phyloP scores from a whole-genome alignment of 352 stramenopile species.

The Pythium guiyangense region DNA sequence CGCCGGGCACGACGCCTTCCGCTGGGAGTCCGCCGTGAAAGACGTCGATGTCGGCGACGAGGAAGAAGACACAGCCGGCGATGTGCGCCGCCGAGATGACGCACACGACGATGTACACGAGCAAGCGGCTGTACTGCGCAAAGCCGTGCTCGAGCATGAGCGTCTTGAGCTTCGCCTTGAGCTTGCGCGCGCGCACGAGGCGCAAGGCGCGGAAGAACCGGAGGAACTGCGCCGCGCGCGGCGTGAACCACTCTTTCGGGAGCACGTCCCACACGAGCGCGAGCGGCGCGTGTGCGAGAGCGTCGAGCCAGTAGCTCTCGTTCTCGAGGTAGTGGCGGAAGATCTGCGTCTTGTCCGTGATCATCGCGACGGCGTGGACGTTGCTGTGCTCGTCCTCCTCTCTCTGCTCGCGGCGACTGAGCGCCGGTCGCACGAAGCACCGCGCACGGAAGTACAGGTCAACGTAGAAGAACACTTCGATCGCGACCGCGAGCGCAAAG shows the following conservation, averaged over 20 bases:
- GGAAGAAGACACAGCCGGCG: conserved; percentile 56
- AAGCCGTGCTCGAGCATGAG: conserved; percentile 47
- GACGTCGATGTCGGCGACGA: conserved; percentile 31
- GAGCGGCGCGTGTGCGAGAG: conserved; percentile 28
- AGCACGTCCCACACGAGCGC: conserved; percentile 58
- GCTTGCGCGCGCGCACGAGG: conserved; percentile 36
- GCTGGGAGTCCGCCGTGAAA: conserved; percentile 44
- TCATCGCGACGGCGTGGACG: conserved; percentile 9
- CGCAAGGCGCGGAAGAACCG: conserved; percentile 43
- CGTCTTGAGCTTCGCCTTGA: conserved; percentile 20
- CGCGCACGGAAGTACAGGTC: conserved; percentile 40
- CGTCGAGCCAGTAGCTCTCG: conserved; percentile 30
- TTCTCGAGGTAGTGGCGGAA: conserved; percentile 38
- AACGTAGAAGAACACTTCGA: conserved; percentile 59
- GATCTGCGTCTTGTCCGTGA: conserved; percentile 16
- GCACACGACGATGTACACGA: conserved; percentile 49
- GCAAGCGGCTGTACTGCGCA: conserved; percentile 29
- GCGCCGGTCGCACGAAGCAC: conserved; percentile 36
- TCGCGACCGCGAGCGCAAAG: conserved; percentile 26
- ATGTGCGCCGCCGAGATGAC: conserved; percentile 34
- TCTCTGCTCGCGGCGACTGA: conserved; percentile 8
- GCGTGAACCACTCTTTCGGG: conserved; percentile 32
- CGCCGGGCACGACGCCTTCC: conserved; percentile 7
- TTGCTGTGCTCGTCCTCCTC: conserved; percentile 14
- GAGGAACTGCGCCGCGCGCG: conserved; percentile 17